Base-by-base conservation (phyloP, 1,139 yeast genomes). In the Blastobotrys persicus region DNA sequence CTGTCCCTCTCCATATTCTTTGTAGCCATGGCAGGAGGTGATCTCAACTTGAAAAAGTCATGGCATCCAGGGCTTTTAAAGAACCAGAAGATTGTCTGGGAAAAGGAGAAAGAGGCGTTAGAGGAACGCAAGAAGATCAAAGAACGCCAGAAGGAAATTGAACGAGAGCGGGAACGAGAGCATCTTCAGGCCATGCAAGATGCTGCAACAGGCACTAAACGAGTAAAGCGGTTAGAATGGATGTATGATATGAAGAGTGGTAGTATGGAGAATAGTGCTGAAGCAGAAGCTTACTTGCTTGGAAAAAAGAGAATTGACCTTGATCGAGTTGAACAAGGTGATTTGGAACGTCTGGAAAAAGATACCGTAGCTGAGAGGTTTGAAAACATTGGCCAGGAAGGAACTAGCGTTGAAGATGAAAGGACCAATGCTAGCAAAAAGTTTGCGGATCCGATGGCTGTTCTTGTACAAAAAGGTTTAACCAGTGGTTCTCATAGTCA, bases 1-100 rank as follows among this genome's bases (percentile, higher is more conserved):
- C n/a, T n/a, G n/a, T n/a, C 31, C 31, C 11, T 28, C 31, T 28
- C 11, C 7, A 28, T 28, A 28, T 12, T 32, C n/a, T 12, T n/a
- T 14, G 4, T 5, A 13, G 23, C 16, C 14, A 47, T 47, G 50
- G 48, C 35, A 23, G 48, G 48, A 11, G 89, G 94, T 5, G 96
- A 91, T 67, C 74, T 91, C 56, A 91, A 91, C 65, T 69, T 89
- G 51, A 85, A 91, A 69, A 92, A 92, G 67, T 91, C 98, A 52
- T 92, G 98, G 98, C 89, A 91, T 66, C 97, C 98, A 2, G 91
- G 87, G 39, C 74, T 88, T 46, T 73, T 86, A 60, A 86, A 86
- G 68, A 92, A 92, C 73, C 91, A 85, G 68, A 84, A 83, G 59
- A 85, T 83, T 63, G 92, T 91, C 31, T 86, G 95, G 95, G 76